Evolutionary conservation across 140 eudicot species (phyloP), one percentile per base, ranked within the genome.

Genomic region (Stevia rebaudiana): DNA sequence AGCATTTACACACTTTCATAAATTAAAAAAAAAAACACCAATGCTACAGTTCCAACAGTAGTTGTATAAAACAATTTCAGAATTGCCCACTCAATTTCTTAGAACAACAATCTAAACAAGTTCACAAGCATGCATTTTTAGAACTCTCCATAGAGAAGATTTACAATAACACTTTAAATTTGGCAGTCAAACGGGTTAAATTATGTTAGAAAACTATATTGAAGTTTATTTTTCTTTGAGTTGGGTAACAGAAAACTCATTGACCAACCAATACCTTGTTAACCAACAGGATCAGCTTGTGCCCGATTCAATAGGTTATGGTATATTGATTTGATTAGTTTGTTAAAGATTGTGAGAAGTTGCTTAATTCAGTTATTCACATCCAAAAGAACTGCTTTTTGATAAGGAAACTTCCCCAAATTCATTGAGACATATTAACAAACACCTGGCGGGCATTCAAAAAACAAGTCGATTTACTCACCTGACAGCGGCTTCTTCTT

Each of bases 401-500:
- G 11, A 28, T 4, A n/a, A 53, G 41, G 5, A 24, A 48, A 4
- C 12, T 21, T 1, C 9, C 17, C 23, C n/a, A 9, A 53, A 23
- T 5, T 48, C 65, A 52, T 5, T 28, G 63, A 61, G 30, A 25
- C 46, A 33, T 10, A 3, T 73, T 11, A 6, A 19, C 63, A 73
- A 73, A 65, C 78, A 74, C 61, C 36, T 59, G 24, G 63, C 8
- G 9, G 1, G 57, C 72, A 73, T 31, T 54, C 30, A 1, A 65
- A 0, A 63, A 46, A 44, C 65, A 24, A 50, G 13, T 18, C 44
- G 16, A 11, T n/a, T 15, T n/a, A 8, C 54, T 15, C 15, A 92
- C 99, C 99, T 83, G 19, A 94, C 84, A 24, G 97, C 99, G 59
- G 95, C 69, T 1, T 81, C 94, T 69, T 94, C 99, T 67, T 77